Conservation (phyloP, 169 alveolate genomes). For the Eimeria acervulina region DNA sequence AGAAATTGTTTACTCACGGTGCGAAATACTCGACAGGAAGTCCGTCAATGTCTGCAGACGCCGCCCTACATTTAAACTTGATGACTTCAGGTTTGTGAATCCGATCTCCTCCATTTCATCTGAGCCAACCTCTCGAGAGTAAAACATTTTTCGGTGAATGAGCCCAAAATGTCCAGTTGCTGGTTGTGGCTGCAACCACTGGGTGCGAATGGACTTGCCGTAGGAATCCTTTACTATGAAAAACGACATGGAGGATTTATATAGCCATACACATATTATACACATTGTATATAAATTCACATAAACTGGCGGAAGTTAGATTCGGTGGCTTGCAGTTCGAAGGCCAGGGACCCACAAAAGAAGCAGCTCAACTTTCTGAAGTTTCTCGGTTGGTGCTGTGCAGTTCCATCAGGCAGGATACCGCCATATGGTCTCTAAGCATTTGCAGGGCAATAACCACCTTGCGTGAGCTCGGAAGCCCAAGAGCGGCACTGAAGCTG, state of each 20-base stretch:
- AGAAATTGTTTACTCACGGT: too few species aligned
- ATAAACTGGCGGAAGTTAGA: not conserved
- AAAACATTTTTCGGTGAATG: not conserved
- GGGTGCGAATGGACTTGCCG: not conserved
- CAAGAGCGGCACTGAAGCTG: not conserved
- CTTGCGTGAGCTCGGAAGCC: not conserved
- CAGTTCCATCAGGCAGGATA: not conserved
- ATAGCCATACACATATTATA: not conserved
- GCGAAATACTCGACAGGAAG: not conserved
- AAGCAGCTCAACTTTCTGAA: not conserved
- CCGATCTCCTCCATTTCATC: not conserved
- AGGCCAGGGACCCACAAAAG: not conserved
- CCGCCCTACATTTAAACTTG: not conserved
- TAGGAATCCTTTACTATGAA: not conserved
- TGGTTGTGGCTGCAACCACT: not conserved
- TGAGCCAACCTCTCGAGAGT: not conserved
- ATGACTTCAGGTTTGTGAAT: not conserved
- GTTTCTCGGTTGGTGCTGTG: not conserved
- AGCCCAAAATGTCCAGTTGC: too few species aligned
- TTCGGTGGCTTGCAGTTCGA: not conserved
- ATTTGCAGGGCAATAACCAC: not conserved
- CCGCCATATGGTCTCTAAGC: not conserved
- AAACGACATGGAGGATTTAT: not conserved
- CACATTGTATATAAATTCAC: not conserved
- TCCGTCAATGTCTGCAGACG: not conserved